Evolutionary conservation across 2,329 filamentous ascomycete species (phyloP).

Genomic region (Ilyonectria sp.): DNA sequence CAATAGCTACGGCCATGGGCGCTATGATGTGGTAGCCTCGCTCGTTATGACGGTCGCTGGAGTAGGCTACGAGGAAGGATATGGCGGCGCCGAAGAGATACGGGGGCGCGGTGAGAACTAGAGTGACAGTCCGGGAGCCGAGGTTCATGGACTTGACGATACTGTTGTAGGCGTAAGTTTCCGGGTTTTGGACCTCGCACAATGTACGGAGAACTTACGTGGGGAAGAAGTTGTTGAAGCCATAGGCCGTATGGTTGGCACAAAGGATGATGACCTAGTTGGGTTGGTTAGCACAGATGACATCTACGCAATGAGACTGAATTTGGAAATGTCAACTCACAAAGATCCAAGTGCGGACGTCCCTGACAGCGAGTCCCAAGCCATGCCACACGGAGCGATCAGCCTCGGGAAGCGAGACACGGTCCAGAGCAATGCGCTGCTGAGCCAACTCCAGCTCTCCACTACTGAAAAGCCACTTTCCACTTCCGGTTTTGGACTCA

Average conservation of each 20-base stretch:
- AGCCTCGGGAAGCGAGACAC: slow-evolving; percentile 39
- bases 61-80: slow-evolving; percentile 34
- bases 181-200: not conserved
- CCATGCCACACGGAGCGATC: slow-evolving; percentile 35
- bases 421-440: slow-evolving; percentile 38
- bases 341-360: slow-evolving; percentile 46
- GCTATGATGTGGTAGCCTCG: slow-evolving; percentile 40
- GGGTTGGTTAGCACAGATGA: not conserved
- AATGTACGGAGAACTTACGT: slow-evolving; percentile 8
- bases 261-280: slow-evolving; percentile 36
- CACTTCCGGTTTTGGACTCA: slow-evolving; percentile 18
- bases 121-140: slow-evolving; percentile 38
- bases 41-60: slow-evolving; percentile 39
- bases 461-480: slow-evolving; percentile 29
- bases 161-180: not conserved
- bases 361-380: slow-evolving; percentile 40
- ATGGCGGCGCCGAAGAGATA: slow-evolving; percentile 41
- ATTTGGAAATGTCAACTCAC: slow-evolving; percentile 10
- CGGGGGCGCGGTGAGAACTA: slow-evolving; percentile 45
- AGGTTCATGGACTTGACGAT: slow-evolving; percentile 41
- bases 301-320: not conserved
- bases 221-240: slow-evolving; percentile 47
- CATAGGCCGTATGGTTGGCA: slow-evolving; percentile 41
- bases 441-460: slow-evolving; percentile 31
- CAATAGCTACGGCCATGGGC: slow-evolving; percentile 27